Percentiles rank a stretch among this genome's conserved stretches.
These are phyloP conservation scores for Candida sithepensis DNA, from an alignment of 805 yeast species.

Conservation along the genomic window DNA sequence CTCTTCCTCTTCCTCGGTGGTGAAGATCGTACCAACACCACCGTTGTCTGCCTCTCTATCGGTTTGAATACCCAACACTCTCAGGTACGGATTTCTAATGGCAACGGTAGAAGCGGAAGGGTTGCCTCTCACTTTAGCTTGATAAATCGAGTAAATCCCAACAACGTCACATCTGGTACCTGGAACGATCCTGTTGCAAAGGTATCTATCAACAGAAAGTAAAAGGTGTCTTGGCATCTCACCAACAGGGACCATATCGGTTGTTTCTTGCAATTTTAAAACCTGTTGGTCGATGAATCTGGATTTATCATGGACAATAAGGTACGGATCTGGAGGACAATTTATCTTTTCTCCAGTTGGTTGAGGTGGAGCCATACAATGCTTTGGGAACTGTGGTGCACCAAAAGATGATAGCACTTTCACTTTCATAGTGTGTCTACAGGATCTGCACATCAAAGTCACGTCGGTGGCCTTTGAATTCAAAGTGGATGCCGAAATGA, in stretches of 20 bases:
- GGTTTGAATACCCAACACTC: slow-evolving; percentile 80
- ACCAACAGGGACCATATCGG: slow-evolving; percentile 98
- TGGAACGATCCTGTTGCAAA: slow-evolving; percentile 89
- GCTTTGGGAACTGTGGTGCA: slow-evolving; percentile 60
- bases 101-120: slow-evolving; percentile 65
- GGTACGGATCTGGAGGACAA: slow-evolving; percentile 92
- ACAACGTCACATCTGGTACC: slow-evolving; percentile 91
- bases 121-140: slow-evolving; percentile 53
- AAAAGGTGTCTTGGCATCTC: slow-evolving; percentile 96
- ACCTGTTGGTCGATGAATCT: slow-evolving; percentile 94
- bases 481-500: slow-evolving; percentile 86
- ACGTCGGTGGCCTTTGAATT: slow-evolving; percentile 82
- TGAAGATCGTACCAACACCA: slow-evolving; percentile 49
- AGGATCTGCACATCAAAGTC: slow-evolving; percentile 80
- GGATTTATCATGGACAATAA: slow-evolving; percentile 90
- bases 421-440: slow-evolving; percentile 74
- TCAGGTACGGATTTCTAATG: slow-evolving; percentile 86
- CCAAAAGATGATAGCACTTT: slow-evolving; percentile 67
- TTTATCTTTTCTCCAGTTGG: slow-evolving; percentile 45
- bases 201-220: slow-evolving; percentile 81
- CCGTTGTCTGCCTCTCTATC: slow-evolving; percentile 62
- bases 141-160: slow-evolving; percentile 91
- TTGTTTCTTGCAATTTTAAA: slow-evolving; percentile 91
- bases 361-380: slow-evolving; percentile 58
- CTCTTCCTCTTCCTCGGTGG: slow-evolving; percentile 93